Conservation (phyloP, 2,329 filamentous ascomycete genomes). For the Fusarium oligoseptatum region DNA sequence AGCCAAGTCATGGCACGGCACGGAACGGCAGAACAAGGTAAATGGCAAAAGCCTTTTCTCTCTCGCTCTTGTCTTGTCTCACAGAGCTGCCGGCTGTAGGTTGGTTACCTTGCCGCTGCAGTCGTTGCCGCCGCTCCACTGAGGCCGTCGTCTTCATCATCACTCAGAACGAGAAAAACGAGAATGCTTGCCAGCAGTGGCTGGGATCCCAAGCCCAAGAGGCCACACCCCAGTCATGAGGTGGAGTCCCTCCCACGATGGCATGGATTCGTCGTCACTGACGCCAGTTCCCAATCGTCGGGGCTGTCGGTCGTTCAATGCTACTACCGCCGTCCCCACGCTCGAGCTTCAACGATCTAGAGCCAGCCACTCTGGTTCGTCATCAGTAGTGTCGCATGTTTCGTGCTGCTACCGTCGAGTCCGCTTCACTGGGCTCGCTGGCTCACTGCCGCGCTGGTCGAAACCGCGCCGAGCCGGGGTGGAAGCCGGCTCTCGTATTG, state of each 20-base stretch:
- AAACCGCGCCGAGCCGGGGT: slow-evolving; percentile 24
- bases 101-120: slow-evolving; percentile 11
- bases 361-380: slow-evolving; percentile 26
- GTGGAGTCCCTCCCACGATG: slow-evolving; percentile 27
- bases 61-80: slow-evolving; percentile 1
- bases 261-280: slow-evolving; percentile 38
- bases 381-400: slow-evolving; percentile 26
- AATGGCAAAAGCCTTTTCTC: slow-evolving; percentile 12
- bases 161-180: not conserved
- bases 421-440: slow-evolving; percentile 20
- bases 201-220: slow-evolving; percentile 24
- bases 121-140: slow-evolving; percentile 28
- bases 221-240: slow-evolving; percentile 16
- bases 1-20: slow-evolving; percentile 14
- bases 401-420: slow-evolving; percentile 25
- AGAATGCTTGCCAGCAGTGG: slow-evolving; percentile 27
- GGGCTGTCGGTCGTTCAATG: slow-evolving; percentile 11
- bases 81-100: not conserved
- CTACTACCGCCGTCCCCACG: slow-evolving; percentile 5
- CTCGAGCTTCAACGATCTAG: not conserved
- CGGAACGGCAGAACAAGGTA: slow-evolving; percentile 1
- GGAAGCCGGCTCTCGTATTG: slow-evolving; percentile 32
- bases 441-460: slow-evolving; percentile 11
- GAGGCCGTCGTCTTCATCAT: not conserved
- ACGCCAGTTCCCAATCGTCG: slow-evolving; percentile 32